Base-by-base conservation (phyloP, 2,329 filamentous ascomycete species). In the Colletotrichum camelliae region DNA sequence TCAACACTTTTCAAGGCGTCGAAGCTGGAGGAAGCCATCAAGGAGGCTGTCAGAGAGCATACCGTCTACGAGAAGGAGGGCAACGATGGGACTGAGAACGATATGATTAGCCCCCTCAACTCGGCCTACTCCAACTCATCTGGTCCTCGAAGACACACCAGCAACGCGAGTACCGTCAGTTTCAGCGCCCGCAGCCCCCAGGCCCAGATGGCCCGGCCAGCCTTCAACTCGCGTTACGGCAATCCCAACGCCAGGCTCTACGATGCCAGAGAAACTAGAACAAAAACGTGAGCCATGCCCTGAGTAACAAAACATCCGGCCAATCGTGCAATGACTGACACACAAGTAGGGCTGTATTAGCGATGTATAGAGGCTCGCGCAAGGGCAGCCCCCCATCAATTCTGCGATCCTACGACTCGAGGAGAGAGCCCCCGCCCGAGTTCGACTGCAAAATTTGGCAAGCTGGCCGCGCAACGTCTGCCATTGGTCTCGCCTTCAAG, bases 391-490 rank as follows among this genome's bases (percentile, higher is more conserved):
- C 91, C 2, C 90, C 96, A 4, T 93, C 93, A 10, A 85, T 98
- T 75, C 88, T 99, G 71, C 93, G 97, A 78, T 98, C 96, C 3
- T 99, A 99, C 85, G 96, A 98, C 83, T 98, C 97, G 18, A 91
- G 96, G 80, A 95, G 94, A 84, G 97, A 98, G 83, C 94, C 96
- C 1, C 91, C 96, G 0, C 94, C 96, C 4, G 96, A 98, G 83
- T 96, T 95, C 77, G 94, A 98, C 81, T 98, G 96, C 85, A 98
- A 94, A 61, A 97, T 99, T 73, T 99, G 97, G 97, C 94, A 99
- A 86, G 97, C 97, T 6, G 97, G 97, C 13, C 92, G 97, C 76
- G 97, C 97, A n/a, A 99, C 97, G 1, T 95, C 91, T 69, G 95
- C 97, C 1, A 97, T 96, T 1, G 95, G 95, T 1, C 88, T 98